These are phyloP conservation scores for Saccharomycopsis sp. DNA, from an alignment of 805 yeast species.

Conservation along the genomic window DNA sequence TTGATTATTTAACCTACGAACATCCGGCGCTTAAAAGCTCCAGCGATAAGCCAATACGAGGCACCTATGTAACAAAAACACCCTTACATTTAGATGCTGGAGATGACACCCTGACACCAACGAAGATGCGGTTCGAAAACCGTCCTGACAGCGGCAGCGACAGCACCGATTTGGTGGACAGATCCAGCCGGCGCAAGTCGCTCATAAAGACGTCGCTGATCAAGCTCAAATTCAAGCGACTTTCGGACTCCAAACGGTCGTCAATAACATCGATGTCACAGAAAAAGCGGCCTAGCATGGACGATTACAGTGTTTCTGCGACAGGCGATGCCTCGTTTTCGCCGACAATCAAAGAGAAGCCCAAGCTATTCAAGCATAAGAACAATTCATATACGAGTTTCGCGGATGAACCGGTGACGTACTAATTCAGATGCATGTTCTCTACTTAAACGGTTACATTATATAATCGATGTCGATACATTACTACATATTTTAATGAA, in stretches of 20 bases:
- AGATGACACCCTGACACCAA: background rate
- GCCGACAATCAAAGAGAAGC: background rate
- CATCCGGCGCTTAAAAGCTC: constrained; percentile 3
- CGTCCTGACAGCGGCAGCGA: background rate
- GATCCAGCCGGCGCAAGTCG: background rate
- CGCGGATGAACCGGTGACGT: constrained; percentile 12
- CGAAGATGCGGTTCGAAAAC: background rate
- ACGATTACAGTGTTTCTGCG: background rate
- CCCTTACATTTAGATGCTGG: background rate
- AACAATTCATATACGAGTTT: constrained; percentile 7
- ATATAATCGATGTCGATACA: no score
- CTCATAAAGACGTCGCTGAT: background rate
- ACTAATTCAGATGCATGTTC: no score
- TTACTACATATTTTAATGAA: no score
- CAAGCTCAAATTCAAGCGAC: background rate
- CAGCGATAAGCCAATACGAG: background rate
- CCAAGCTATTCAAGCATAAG: constrained; percentile 5
- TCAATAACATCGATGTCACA: background rate
- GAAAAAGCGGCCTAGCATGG: background rate
- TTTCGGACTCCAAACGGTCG: background rate
- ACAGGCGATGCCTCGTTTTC: background rate
- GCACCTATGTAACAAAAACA: background rate
- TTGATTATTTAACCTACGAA: constrained; percentile 17
- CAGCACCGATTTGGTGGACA: background rate
- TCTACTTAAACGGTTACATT: no score